Evolutionary conservation across 495 filamentous ascomycete genomes (phyloP).

Genomic region (Haplographium delicatum): DNA sequence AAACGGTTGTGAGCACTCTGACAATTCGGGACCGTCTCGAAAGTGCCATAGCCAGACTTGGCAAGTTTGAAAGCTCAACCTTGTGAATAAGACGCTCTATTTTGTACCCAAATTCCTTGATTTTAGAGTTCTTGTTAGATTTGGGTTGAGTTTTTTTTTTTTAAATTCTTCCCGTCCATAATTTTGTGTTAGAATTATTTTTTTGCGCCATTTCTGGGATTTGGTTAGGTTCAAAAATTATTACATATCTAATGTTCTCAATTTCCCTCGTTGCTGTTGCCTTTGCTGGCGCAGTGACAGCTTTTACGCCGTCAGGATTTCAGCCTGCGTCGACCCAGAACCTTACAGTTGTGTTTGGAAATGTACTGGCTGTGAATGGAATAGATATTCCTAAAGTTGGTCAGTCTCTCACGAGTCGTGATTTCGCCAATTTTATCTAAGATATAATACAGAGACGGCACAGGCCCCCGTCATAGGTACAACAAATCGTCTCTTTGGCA

Average conservation of each 20-base stretch:
- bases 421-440: constrained; percentile 4
- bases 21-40: constrained; percentile 1
- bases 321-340: constrained; percentile 12
- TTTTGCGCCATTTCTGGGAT: not conserved
- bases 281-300: constrained; percentile 17
- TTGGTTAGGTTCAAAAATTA: not conserved
- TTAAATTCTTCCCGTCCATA: constrained; percentile 2
- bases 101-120: not conserved
- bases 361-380: constrained; percentile 15
- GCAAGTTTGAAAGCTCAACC: constrained; percentile 3
- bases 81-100: no score
- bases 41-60: constrained; percentile 11
- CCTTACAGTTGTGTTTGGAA: constrained; percentile 20
- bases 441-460: constrained; percentile 10
- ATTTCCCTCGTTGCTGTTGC: constrained; percentile 4
- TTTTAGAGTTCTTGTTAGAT: not conserved
- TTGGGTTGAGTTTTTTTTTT: not conserved
- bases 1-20: not conserved
- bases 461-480: constrained; percentile 16
- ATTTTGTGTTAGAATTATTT: not conserved
- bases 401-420: not conserved
- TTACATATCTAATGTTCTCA: constrained; percentile 11
- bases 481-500: constrained; percentile 8
- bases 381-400: constrained; percentile 10
- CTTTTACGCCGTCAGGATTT: constrained; percentile 17